Conservation (phyloP, 371 early-diverging fungal genomes). For the Thermomucor indicae-seudaticae region DNA sequence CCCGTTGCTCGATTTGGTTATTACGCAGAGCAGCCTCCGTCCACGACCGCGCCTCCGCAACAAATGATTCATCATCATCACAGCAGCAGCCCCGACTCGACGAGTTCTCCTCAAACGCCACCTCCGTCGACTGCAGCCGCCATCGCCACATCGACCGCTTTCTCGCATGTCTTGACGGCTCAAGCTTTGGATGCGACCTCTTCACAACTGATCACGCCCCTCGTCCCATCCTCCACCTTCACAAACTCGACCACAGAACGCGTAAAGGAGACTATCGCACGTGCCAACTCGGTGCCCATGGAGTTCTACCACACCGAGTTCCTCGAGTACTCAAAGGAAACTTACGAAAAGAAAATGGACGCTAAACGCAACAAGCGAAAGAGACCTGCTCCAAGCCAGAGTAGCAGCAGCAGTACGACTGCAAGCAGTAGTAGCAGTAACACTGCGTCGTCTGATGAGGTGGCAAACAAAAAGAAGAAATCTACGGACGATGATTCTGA, state of each 20-base stretch:
- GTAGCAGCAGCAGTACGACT: slow-evolving; percentile 4
- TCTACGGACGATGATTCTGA: slow-evolving; percentile 15
- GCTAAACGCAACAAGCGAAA: slow-evolving; percentile 42
- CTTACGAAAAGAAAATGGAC: slow-evolving; percentile 41
- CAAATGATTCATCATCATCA: slow-evolving; percentile 4
- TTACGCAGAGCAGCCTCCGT: slow-evolving; percentile 15
- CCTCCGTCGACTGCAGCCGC: slow-evolving; percentile 10
- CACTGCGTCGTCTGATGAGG: slow-evolving; percentile 7
- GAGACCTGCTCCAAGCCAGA: slow-evolving; percentile 16
- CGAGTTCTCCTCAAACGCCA: slow-evolving; percentile 24
- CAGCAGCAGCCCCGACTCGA: slow-evolving; percentile 36
- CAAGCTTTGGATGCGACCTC: slow-evolving; percentile 10
- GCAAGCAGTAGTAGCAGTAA: slow-evolving; percentile 2
- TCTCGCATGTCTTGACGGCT: slow-evolving; percentile 7
- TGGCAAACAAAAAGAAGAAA: slow-evolving; percentile 19
- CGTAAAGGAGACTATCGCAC: slow-evolving; percentile 45
- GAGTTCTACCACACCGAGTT: slow-evolving; percentile 50
- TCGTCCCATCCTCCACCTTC: slow-evolving; percentile 19
- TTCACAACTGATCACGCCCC: slow-evolving; percentile 9
- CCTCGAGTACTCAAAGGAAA: slow-evolving; percentile 45
- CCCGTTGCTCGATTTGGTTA: slow-evolving; percentile 25
- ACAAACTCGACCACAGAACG: slow-evolving; percentile 33
- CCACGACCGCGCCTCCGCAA: slow-evolving; percentile 1
- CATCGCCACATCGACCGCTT: background rate
- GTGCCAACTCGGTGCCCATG: slow-evolving; percentile 45